Evolutionary conservation across 371 early-diverging fungal species (phyloP).

Genomic region (Amoeboaphelidium occidentale): DNA sequence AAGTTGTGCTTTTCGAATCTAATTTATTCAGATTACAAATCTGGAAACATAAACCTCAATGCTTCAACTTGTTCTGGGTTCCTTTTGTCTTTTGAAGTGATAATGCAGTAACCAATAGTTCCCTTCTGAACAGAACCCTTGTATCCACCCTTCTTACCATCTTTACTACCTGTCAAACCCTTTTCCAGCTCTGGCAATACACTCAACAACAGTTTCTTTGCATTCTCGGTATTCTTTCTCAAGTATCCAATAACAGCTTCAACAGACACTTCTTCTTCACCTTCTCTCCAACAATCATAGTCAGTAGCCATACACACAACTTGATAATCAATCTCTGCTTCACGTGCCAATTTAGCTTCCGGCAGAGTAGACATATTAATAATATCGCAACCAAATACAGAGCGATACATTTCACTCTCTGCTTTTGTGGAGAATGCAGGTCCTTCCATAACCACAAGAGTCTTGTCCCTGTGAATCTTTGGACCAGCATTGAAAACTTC

Average conservation of each 20-base stretch:
- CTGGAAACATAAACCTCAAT: constrained; percentile 56
- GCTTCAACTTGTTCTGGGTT: constrained; percentile 36
- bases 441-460: constrained; percentile 88
- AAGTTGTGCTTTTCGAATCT: too few relatives aligned
- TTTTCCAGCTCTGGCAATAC: constrained; percentile 34
- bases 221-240: constrained; percentile 56
- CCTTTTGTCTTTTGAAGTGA: constrained; percentile 45
- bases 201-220: constrained; percentile 46
- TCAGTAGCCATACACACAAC: constrained; percentile 98
- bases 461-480: constrained; percentile 10
- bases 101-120: constrained; percentile 39
- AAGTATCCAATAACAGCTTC: constrained; percentile 75
- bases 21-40: too few relatives aligned
- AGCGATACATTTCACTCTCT: constrained; percentile 82
- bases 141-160: too few relatives aligned
- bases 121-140: constrained; percentile 20
- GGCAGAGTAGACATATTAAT: constrained; percentile 94
- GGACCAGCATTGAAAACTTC: constrained; percentile 5
- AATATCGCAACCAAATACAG: constrained; percentile 59
- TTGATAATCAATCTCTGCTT: constrained; percentile 91
- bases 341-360: constrained; percentile 86
- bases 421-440: constrained; percentile 90
- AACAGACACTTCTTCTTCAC: constrained; percentile 72
- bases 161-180: too few relatives aligned
- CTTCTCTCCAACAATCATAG: constrained; percentile 88